Conservation (phyloP, 2,329 filamentous ascomycete species). For the Leptographium flavum region DNA sequence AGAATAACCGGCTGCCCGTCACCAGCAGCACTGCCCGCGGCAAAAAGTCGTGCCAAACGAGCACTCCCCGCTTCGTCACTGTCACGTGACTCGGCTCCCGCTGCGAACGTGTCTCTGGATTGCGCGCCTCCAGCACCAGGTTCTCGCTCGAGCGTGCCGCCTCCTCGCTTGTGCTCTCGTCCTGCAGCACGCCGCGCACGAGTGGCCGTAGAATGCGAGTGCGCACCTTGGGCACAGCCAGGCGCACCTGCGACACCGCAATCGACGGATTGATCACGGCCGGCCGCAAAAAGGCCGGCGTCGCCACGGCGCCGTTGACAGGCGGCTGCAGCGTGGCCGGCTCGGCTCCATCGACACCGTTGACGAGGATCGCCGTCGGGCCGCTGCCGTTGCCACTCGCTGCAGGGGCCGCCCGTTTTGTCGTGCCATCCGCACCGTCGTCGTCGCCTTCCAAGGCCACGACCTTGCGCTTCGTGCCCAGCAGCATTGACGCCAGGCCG, state of each 20-base stretch:
- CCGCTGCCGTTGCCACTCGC: background rate
- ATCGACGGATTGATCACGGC: constrained; percentile 75
- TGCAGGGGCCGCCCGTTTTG: constrained; percentile 21
- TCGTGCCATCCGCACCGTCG: constrained; percentile 28
- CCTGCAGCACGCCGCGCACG: constrained; percentile 47
- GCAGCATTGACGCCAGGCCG: constrained; percentile 68
- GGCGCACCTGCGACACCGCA: constrained; percentile 65
- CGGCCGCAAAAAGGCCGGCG: constrained; percentile 74
- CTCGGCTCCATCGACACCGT: constrained; percentile 64
- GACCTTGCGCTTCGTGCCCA: constrained; percentile 87
- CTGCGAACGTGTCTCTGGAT: constrained; percentile 47
- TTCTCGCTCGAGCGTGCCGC: constrained; percentile 43
- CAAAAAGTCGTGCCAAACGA: constrained; percentile 88
- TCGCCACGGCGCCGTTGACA: constrained; percentile 47
- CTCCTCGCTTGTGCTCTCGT: constrained; percentile 20
- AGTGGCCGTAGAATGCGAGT: constrained; percentile 70
- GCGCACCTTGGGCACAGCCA: constrained; percentile 79
- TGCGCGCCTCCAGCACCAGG: constrained; percentile 75
- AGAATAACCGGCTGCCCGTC: constrained; percentile 81
- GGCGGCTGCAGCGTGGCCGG: constrained; percentile 52
- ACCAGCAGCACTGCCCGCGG: constrained; percentile 78
- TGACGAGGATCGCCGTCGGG: constrained; percentile 49
- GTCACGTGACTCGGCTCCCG: constrained; percentile 76
- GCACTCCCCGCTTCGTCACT: constrained; percentile 63
- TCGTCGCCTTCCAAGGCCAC: constrained; percentile 61